These are phyloP conservation scores for Galerina marginata DNA, from an alignment of 768 basidiomycete species.

Conservation along the genomic window DNA sequence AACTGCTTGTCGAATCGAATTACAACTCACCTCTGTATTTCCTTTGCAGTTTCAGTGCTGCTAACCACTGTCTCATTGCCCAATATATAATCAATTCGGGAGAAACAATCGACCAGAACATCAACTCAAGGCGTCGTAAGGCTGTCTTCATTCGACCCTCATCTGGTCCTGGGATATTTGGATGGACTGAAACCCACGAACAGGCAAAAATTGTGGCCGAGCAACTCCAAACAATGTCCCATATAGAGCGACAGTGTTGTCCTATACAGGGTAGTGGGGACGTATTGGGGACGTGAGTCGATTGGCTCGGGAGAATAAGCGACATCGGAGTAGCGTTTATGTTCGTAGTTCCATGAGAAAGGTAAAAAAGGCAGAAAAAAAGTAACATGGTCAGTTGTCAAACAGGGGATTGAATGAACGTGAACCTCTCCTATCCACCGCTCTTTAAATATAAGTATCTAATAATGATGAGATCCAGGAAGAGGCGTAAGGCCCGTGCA, in stretches of 20 bases:
- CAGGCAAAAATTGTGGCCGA: not conserved
- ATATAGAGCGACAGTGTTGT: not conserved
- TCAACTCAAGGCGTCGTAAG: not conserved
- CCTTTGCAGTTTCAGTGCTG: not conserved
- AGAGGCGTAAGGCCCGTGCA: too few species aligned
- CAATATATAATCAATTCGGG: constrained; percentile 7
- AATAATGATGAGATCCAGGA: too few species aligned
- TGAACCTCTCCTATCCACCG: too few species aligned
- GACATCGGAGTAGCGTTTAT: too few species aligned
- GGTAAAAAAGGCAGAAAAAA: too few species aligned
- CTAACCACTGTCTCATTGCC: not conserved
- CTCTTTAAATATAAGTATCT: too few species aligned
- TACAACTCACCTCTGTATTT: not conserved
- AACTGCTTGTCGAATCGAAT: not conserved
- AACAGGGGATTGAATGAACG: too few species aligned
- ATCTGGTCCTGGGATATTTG: not conserved
- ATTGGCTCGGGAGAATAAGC: too few species aligned
- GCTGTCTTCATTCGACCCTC: not conserved
- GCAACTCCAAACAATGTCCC: constrained; percentile 7
- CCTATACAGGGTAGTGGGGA: not conserved
- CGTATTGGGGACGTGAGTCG: not conserved
- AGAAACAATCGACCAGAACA: not conserved
- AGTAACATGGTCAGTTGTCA: too few species aligned
- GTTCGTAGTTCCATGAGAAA: too few species aligned
- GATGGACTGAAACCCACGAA: constrained; percentile 7